Conservation (phyloP, 2,329 filamentous ascomycete genomes). For the Xylariaceae sp. region DNA sequence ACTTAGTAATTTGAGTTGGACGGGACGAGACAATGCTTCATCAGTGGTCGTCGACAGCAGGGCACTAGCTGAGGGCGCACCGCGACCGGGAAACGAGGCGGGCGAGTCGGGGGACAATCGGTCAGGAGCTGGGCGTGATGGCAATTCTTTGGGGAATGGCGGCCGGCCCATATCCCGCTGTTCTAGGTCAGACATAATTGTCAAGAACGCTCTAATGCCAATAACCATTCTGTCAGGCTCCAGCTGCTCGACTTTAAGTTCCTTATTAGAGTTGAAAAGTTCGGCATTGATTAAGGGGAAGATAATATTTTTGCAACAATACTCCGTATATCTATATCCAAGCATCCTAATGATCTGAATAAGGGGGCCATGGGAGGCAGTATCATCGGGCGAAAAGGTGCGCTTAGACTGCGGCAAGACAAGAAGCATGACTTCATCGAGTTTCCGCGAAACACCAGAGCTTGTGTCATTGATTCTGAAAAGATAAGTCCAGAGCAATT, state of each 20-base stretch:
- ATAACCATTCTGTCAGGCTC: constrained; percentile 98
- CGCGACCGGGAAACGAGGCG: constrained; percentile 38
- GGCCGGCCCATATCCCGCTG: constrained; percentile 71
- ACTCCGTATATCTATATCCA: constrained; percentile 87
- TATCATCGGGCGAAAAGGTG: constrained; percentile 75
- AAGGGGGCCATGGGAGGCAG: constrained; percentile 77
- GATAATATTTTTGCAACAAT: constrained; percentile 88
- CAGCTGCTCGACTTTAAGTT: constrained; percentile 82
- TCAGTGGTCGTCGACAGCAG: constrained; percentile 38
- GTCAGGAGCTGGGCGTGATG: constrained; percentile 37
- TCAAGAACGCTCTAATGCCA: constrained; percentile 87
- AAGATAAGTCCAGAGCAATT: constrained; percentile 89
- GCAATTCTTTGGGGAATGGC: constrained; percentile 72
- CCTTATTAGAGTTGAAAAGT: constrained; percentile 68
- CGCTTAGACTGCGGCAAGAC: constrained; percentile 76
- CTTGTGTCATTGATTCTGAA: constrained; percentile 73
- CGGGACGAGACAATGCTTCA: constrained; percentile 62
- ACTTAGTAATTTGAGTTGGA: constrained; percentile 57
- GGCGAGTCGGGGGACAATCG: constrained; percentile 45
- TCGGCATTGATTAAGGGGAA: constrained; percentile 93
- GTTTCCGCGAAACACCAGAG: constrained; percentile 64
- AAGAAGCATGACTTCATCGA: constrained; percentile 84
- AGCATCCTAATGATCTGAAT: constrained; percentile 94
- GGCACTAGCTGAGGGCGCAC: constrained; percentile 24
- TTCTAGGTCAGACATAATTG: constrained; percentile 88